Base-by-base conservation (phyloP, 805 yeast species). In the Debaryomyces hansenii region DNA sequence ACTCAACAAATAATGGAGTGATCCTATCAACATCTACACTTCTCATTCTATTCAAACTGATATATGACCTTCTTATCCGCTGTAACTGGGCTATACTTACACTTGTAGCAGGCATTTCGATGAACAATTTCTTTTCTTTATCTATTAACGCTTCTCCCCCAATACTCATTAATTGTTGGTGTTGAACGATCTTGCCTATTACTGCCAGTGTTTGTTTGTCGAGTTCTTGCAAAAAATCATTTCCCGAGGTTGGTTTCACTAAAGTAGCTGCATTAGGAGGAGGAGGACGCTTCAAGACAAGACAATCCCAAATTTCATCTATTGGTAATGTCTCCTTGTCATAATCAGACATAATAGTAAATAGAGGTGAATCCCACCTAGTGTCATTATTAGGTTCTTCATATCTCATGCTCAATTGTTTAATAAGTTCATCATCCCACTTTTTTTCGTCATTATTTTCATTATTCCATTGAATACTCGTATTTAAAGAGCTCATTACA, bases 321-420 rank as follows among this genome's bases (percentile, higher is more conserved):
- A 85, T 63, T 0, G 90, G 87, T 20, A 84, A 58, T 2, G 65
- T 67, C 12, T 70, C 70, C 28, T 84, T 84, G 10, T 60, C 65
- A 36, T 63, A 57, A 41, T 78, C 82, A 56, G 72, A 77, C 3
- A 83, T 78, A 1, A 91, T 66, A 0, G 89, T 82, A 59, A 90
- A 84, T 50, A 92, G 69, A 5, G 99, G 99, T 4, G 96, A 82
- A 60, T 94, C 99, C 99, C 99, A 94, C 49, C 97, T 70, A 21
- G 85, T 80, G 57, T 80, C 79, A 28, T 83, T 82, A 60, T 89
- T 86, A 0, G 99, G 99, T 62, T 94, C 99, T 66, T 94, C 99
- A 60, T 84, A 94, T 48, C 99, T 67, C 82, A 90, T 87, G 3
- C 82, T 77, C 47, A 92, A 69, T 43, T 85, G 91, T 12, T 75